Base-by-base conservation (phyloP, 2,329 filamentous ascomycete species). In the Epichloe scottii region DNA sequence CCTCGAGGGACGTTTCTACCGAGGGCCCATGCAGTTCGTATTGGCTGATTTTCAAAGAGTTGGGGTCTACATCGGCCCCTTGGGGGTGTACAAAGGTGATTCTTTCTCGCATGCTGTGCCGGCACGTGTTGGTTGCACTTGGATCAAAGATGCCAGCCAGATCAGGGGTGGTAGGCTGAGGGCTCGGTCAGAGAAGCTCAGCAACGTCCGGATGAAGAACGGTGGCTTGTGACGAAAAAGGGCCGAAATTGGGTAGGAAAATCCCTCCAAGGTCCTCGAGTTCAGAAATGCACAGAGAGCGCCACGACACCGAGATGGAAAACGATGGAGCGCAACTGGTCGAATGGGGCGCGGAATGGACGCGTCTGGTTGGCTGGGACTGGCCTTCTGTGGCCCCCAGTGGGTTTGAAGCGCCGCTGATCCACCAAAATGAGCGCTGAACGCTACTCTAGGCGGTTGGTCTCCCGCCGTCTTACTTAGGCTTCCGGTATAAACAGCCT, bases 71-170 rank as follows among this genome's bases (percentile, higher is more conserved):
- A 2, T 75, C 74, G 51, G 78, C 71, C 42, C 82, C 78, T n/a
- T 77, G 72, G 21, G 77, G 75, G 57, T 85, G 82, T 49, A 94
- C 71, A 57, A 89, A 93, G 1, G 90, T 95, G 59, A 89, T 81
- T 68, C 87, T 76, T 68, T 89, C 81, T 59, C 84, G 82, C 87
- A 91, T 89, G 39, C 49, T 70, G 53, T 14, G 17, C 37, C 19
- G 19, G 34, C 41, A 39, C 34, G 50, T 40, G 33, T 50, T 40
- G 26, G 35, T 38, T n/a, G 35, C 26, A 23, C 38, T 33, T 46
- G n/a, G 23, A 40, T 34, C 21, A 10, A 21, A 39, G 35, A 40
- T 46, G 37, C 43, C 10, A 46, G 37, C 49, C 10, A 37, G 21
- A 41, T 21, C 17, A 43, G 19, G 34, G 23, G 33, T 19, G 17